Base-by-base conservation (phyloP, 1,284 basidiomycete species). In the Apiotrichum veenhuisii region DNA sequence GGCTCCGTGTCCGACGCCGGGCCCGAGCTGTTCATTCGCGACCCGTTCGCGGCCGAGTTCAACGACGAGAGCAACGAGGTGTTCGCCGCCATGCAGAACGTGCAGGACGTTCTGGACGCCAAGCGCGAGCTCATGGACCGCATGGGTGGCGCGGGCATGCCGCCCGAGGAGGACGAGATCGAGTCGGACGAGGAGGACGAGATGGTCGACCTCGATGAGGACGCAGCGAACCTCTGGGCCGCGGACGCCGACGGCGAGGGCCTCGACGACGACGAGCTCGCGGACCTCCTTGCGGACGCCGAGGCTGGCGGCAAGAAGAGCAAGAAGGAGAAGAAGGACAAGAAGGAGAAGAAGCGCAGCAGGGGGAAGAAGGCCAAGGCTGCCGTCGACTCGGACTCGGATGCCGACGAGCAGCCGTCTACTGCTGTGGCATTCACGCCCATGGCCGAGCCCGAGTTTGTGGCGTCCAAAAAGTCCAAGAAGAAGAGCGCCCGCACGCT, bases 1-100 rank as follows among this genome's bases (percentile, higher is more conserved):
- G 76, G 70, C 15, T 72, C 67, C 17, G 67, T 78, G 17, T 82
- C 82, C 4, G 84, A 84, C 58, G 80, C 78, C 5, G 80, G 72
- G 11, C 68, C 72, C 18, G 62, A 63, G 51, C 59, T 66, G 26
- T 62, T 56, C 45, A 51, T 58, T 20, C 62, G 58, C 15, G 52
- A 62, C 18, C n/a, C n/a, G n/a, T n/a, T n/a, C n/a, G 65, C 61
- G 11, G 65, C 69, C 17, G 69, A 69, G 15, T 69, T 72, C 25
- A 70, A 68, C 22, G 72, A 67, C 36, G 73, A 69, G 26, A 71
- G 75, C 14, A 72, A 74, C 18, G 70, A 62, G 18, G 70, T 71
- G 36, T 59, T 66, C 22, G 43, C n/a, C n/a, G n/a, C n/a, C n/a
- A n/a, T n/a, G n/a, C n/a, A n/a, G n/a, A n/a, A n/a, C n/a, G n/a